Base-by-base conservation (phyloP, 1,284 basidiomycete species). In the Schizophyllum commune region DNA sequence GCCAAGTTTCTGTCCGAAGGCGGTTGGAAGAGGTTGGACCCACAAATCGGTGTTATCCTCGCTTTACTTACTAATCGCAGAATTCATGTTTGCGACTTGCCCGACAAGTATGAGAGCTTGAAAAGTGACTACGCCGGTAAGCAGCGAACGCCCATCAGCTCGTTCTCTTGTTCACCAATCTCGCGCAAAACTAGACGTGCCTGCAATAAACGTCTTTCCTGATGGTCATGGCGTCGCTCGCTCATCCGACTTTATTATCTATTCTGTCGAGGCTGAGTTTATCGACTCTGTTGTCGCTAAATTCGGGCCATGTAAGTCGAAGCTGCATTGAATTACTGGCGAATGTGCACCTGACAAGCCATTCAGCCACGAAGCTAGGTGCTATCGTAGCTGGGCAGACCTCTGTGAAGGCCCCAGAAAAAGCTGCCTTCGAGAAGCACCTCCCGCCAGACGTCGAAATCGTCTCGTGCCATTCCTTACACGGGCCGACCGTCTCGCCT, bases 311-410 rank as follows among this genome's bases (percentile, higher is more conserved):
- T 97, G 94, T 94, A 68, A 63, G 89, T 76, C 4, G 52, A 19
- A 21, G 58, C 15, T 58, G 27, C 27, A 22, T 61, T 22, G 39
- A 53, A 58, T 47, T 39, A 6, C 27, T 58, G 32, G 17, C 27
- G 27, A 27, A 27, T 22, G 51, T 55, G 56, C 56, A 56, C 19
- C 53, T 52, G 52, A 61, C 54, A 32, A 34, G 53, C 27, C 21
- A 39, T 52, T 4, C 68, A 95, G 93, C 95, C 9, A 97, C 95
- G 4, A 98, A 98, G 75, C 75, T 96, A 19, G 86, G 92, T 20
- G 92, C 96, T 1, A 89, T 98, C 58, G 96, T 99, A 6, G 86
- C 94, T 0, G 96, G 94, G 0, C 96, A 99, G 75, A 98, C 96
- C 0, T 96, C 93, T 0, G 96, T 98, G 62, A 99, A 99, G 73